These are phyloP conservation scores for Tolypocladium tropicale DNA, from an alignment of 2,329 filamentous ascomycete species.

Conservation along the genomic window DNA sequence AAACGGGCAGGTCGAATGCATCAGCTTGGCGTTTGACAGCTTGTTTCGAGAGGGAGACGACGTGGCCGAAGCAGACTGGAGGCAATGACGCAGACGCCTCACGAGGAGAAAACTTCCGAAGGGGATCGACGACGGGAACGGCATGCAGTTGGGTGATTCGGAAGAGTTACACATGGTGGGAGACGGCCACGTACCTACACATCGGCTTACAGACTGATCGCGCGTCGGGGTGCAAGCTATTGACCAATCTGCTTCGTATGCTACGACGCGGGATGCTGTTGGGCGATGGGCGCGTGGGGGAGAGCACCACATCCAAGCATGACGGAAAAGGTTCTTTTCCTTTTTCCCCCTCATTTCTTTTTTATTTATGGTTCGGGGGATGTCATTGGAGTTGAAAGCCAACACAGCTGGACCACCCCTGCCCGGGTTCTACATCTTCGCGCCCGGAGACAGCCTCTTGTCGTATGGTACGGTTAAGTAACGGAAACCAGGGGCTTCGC, in stretches of 20 bases:
- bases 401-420: not conserved
- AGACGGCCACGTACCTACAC: not conserved
- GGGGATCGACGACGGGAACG: not conserved
- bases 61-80: not conserved
- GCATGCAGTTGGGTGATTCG: not conserved
- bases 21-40: not conserved
- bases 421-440: not conserved
- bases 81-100: not conserved
- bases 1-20: not conserved
- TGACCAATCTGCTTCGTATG: not conserved
- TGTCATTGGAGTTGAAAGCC: not conserved
- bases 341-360: not conserved
- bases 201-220: not conserved
- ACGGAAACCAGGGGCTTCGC: not conserved
- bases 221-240: not conserved
- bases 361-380: not conserved
- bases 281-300: not conserved
- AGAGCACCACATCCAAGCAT: not conserved
- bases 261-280: not conserved
- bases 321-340: too few relatives aligned
- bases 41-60: not conserved
- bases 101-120: too few relatives aligned
- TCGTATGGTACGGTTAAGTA: not conserved
- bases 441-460: not conserved
- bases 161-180: not conserved